A percentile compares a stretch with the other conserved stretches of the same genome.
Evolutionary conservation across 352 stramenopile species (phyloP).

Genomic region (Thalassiosira allenii): DNA sequence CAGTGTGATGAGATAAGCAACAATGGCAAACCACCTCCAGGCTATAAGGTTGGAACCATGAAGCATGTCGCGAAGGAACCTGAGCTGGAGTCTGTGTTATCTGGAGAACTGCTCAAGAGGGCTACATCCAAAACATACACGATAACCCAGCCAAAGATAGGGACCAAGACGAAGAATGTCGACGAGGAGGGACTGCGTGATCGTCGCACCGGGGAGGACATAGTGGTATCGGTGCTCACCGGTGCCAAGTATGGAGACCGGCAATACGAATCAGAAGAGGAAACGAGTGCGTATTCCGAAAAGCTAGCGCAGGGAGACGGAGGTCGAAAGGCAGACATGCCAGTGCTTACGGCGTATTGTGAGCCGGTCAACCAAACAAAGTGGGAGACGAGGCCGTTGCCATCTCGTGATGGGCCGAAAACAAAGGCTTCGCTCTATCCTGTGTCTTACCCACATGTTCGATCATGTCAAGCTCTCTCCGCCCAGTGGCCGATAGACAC

Average conservation of each 20-base stretch:
- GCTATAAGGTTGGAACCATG: background rate
- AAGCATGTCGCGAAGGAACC: conserved; percentile 11
- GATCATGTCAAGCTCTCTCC: conserved; percentile 64
- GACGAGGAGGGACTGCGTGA: conserved; percentile 34
- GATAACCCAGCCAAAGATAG: conserved; percentile 2
- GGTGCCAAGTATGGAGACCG: conserved; percentile 48
- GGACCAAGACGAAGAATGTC: background rate
- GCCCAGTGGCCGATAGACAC: conserved; percentile 80
- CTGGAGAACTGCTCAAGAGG: conserved; percentile 36
- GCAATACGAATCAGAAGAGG: conserved; percentile 29
- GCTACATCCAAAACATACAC: background rate
- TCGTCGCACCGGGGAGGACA: conserved; percentile 29
- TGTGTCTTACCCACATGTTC: conserved; percentile 65
- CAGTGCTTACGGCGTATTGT: conserved; percentile 73
- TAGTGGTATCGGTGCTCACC: conserved; percentile 42
- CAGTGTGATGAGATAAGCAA: conserved; percentile 7
- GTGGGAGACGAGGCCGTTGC: conserved; percentile 72
- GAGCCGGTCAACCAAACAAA: conserved; percentile 69
- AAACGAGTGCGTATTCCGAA: background rate
- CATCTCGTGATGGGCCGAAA: conserved; percentile 35
- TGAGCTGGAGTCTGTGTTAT: conserved; percentile 19
- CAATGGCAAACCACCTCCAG: background rate
- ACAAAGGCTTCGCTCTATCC: conserved; percentile 56
- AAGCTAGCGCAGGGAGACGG: background rate
- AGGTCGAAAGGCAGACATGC: conserved; percentile 40